Evolutionary conservation across 2,329 filamentous ascomycete genomes (phyloP), one percentile per base, ranked within the genome.

Genomic region (Xylaria sp.): DNA sequence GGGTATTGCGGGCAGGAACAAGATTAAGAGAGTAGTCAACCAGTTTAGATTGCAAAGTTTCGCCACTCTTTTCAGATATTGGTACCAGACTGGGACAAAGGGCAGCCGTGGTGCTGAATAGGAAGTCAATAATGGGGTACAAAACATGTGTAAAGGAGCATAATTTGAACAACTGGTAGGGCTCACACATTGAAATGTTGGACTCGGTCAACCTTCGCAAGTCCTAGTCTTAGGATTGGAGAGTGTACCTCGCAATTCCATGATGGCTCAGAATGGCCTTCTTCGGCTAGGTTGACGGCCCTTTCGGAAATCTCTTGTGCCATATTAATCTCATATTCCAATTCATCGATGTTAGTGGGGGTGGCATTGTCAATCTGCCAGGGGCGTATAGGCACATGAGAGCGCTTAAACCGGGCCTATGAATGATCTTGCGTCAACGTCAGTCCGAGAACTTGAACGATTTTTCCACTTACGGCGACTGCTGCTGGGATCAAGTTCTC

Each of bases 131-230:
- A 20, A 3, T n/a, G 17, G 20, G 39, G 17, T 3, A 5, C 17
- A 6, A 9, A 44, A 44, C 17, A 9, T 17, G 5, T 5, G 39
- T n/a, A 6, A 20, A 9, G 17, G 5, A 9, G 39, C 38, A n/a
- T 44, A 20, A 20, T 22, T 17, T 33, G 27, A 51, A 31, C 4
- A 10, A 5, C 29, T 20, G 17, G 4, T 22, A 38, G 29, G 31
- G 31, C 31, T 36, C 29, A 53, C 29, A 53, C 38, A 20, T 53
- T 53, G 50, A 53, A 53, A 53, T 53, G 50, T n/a, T 31, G 29
- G 31, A 36, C 50, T 25, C n/a, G 50, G 31, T 38, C 29, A 6
- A 22, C 29, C 22, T n/a, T 38, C 31, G 7, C 29, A 36, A 38
- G 50, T 22, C 29, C 50, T 5, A 38, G 7, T 15, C 50, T 36